Evolutionary conservation across 495 filamentous ascomycete genomes (phyloP).

Genomic region (Glutinoglossum americanum): DNA sequence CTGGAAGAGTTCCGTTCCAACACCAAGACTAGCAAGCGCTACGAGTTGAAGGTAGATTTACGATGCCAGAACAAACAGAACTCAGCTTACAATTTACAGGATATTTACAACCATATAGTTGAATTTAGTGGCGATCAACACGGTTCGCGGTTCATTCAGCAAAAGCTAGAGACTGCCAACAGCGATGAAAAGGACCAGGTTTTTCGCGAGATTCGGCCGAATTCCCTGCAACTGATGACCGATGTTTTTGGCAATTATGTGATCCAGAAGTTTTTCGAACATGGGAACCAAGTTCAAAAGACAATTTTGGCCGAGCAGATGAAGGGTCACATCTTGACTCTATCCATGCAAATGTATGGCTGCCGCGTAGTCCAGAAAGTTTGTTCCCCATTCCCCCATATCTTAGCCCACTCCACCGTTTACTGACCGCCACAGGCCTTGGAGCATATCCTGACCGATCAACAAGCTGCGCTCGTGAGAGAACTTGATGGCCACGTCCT

Average conservation of each 20-base stretch:
- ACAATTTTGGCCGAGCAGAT: constrained; percentile 66
- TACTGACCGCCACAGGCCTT: constrained; percentile 39
- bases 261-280: constrained; percentile 93
- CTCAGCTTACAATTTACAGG: constrained; percentile 23
- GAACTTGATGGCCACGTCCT: constrained; percentile 66
- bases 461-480: constrained; percentile 65
- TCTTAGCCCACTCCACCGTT: constrained; percentile 6
- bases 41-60: constrained; percentile 51
- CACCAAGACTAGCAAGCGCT: constrained; percentile 55
- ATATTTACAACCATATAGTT: constrained; percentile 74
- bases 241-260: constrained; percentile 98
- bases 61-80: background rate
- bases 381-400: constrained; percentile 6
- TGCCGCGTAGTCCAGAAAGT: constrained; percentile 94
- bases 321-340: constrained; percentile 55
- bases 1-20: constrained; percentile 64
- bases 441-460: constrained; percentile 75
- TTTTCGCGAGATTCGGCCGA: constrained; percentile 66
- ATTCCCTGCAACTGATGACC: constrained; percentile 75
- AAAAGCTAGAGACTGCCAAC: constrained; percentile 84
- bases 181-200: constrained; percentile 94
- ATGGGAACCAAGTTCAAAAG: constrained; percentile 88
- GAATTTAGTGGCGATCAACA: constrained; percentile 94
- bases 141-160: constrained; percentile 88
- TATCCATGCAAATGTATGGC: constrained; percentile 84